These are phyloP conservation scores for Paracoccidioides lutzii DNA, from an alignment of 2,329 filamentous ascomycete genomes.

Conservation along the genomic window DNA sequence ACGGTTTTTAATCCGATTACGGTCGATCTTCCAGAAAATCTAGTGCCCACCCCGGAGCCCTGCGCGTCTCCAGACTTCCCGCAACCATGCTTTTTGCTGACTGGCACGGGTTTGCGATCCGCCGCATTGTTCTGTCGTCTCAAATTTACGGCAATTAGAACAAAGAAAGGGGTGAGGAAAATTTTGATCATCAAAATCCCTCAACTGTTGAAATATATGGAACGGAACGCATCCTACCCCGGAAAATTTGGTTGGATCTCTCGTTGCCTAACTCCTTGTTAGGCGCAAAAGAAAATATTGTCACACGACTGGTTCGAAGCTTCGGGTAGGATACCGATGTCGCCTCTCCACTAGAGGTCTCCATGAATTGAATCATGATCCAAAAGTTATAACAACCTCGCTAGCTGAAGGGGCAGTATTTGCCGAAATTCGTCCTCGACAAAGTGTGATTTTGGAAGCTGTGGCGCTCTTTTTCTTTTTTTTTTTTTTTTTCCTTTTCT, in stretches of 20 bases:
- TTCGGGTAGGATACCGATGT: no score
- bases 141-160: not conserved
- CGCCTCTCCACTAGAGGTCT: no score
- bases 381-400: not conserved
- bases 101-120: not conserved
- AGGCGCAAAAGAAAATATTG: not conserved
- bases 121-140: not conserved
- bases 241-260: not conserved
- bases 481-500: no score
- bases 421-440: not conserved
- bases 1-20: not conserved
- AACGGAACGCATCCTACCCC: not conserved
- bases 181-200: not conserved
- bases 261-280: not conserved
- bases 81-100: not conserved
- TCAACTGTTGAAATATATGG: not conserved
- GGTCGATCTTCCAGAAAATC: not conserved
- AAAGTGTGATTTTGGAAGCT: not conserved
- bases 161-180: not conserved
- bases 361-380: not conserved
- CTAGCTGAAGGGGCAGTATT: not conserved
- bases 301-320: no score
- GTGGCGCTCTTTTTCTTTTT: not conserved
- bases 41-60: not conserved
- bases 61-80: not conserved